Conservation (phyloP, 2,329 filamentous ascomycete species). For the Amauroascus niger region DNA sequence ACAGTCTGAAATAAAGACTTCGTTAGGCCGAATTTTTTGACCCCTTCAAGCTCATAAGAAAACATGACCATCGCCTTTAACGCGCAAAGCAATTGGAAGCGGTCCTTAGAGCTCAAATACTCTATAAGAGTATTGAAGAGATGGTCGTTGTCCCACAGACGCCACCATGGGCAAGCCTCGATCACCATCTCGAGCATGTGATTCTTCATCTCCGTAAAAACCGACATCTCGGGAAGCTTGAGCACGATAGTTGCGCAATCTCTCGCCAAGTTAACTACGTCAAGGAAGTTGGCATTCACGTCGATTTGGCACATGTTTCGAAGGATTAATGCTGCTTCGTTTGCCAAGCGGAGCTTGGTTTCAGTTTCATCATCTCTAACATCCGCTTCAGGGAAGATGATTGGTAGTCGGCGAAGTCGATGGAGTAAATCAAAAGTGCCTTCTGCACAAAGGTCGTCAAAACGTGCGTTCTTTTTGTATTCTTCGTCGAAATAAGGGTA, state of each 20-base stretch:
- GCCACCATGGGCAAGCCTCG: slow-evolving; percentile 73
- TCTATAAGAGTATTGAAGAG: slow-evolving; percentile 65
- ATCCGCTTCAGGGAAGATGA: slow-evolving; percentile 52
- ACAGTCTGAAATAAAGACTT: slow-evolving; percentile 49
- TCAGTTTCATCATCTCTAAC: slow-evolving; percentile 63
- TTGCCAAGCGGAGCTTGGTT: slow-evolving; percentile 64
- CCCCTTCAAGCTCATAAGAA: slow-evolving; percentile 72
- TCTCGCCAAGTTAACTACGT: slow-evolving; percentile 54
- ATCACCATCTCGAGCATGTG: slow-evolving; percentile 87
- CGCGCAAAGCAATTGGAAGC: slow-evolving; percentile 69
- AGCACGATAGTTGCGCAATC: slow-evolving; percentile 77
- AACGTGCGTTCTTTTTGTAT: slow-evolving; percentile 43
- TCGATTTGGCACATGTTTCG: slow-evolving; percentile 92
- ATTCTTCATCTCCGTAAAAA: slow-evolving; percentile 78
- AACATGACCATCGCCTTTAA: slow-evolving; percentile 76
- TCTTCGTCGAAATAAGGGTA: slow-evolving; percentile 32
- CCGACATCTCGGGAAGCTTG: slow-evolving; percentile 62
- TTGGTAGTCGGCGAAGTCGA: slow-evolving; percentile 55
- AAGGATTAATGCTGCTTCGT: slow-evolving; percentile 76
- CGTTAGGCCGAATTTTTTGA: slow-evolving; percentile 67
- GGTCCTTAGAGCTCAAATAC: slow-evolving; percentile 55
- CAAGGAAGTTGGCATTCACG: slow-evolving; percentile 76
- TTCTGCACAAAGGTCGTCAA: slow-evolving; percentile 39
- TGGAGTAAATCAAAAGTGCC: slow-evolving; percentile 65
- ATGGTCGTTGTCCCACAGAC: slow-evolving; percentile 61